Evolutionary conservation across 2,329 filamentous ascomycete species (phyloP).

Genomic region (Rugonectria rugulosa): DNA sequence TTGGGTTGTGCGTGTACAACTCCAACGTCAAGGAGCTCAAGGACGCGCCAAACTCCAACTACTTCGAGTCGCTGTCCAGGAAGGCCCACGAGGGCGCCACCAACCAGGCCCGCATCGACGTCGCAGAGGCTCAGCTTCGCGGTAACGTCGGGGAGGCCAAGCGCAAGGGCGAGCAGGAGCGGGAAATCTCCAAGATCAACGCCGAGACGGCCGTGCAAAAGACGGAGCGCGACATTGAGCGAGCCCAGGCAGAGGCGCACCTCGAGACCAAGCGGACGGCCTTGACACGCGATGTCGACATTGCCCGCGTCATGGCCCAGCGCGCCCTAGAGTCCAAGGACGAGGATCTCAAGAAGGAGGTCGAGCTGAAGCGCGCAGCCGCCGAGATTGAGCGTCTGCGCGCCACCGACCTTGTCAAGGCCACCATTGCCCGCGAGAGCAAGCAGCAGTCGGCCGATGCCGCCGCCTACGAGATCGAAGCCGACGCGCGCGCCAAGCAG

Average conservation of each 20-base stretch:
- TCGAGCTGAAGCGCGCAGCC: conserved; percentile 78
- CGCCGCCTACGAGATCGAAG: conserved; percentile 69
- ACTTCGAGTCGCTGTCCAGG: conserved; percentile 81
- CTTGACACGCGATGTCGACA: conserved; percentile 76
- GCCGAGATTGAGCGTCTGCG: conserved; percentile 84
- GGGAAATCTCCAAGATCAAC: conserved; percentile 87
- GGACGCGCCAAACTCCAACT: conserved; percentile 81
- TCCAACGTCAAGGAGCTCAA: conserved; percentile 87
- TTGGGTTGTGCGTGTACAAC: conserved; percentile 77
- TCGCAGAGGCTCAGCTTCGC: conserved; percentile 68
- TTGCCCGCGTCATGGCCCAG: conserved; percentile 76
- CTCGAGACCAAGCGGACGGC: conserved; percentile 76
- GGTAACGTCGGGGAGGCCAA: conserved; percentile 81
- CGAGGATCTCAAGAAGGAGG: conserved; percentile 80
- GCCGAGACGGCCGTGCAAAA: conserved; percentile 85
- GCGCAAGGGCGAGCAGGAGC: conserved; percentile 81
- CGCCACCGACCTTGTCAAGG: conserved; percentile 80
- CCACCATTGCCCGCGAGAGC: conserved; percentile 72
- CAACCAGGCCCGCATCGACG: conserved; percentile 77
- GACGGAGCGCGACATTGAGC: conserved; percentile 84
- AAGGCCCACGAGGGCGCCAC: conserved; percentile 87
- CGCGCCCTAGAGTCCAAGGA: conserved; percentile 78
- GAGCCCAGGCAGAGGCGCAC: conserved; percentile 78
- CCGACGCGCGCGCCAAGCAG: conserved; percentile 63
- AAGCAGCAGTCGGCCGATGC: conserved; percentile 74